phyloP scores from a whole-genome alignment of 2,329 filamentous ascomycete genomes.

The Neopestalotiopsis sp. region DNA sequence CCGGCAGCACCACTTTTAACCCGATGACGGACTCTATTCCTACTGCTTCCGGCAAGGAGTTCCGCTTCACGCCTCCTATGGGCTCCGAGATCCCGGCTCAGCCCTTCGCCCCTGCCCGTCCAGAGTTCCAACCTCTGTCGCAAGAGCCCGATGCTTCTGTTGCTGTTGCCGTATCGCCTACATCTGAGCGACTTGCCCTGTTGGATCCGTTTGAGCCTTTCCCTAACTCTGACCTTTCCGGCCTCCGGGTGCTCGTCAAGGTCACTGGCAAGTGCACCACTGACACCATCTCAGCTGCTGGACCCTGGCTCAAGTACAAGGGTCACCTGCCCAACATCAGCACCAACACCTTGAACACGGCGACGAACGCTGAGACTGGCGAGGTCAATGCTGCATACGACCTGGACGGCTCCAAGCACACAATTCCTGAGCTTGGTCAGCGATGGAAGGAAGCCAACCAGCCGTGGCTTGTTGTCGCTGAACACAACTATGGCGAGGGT shows the following conservation, averaged over 20 bases:
- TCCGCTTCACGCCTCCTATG: slow-evolving; percentile 82
- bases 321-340: slow-evolving; percentile 97
- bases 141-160: slow-evolving; percentile 74
- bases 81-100: slow-evolving; percentile 67
- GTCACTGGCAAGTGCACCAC: slow-evolving; percentile 98
- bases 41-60: slow-evolving; percentile 79
- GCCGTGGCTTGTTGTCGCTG: slow-evolving; percentile 92
- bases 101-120: slow-evolving; percentile 75
- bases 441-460: slow-evolving; percentile 78
- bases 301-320: slow-evolving; percentile 99
- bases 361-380: slow-evolving; percentile 87
- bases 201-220: slow-evolving; percentile 91
- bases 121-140: slow-evolving; percentile 70
- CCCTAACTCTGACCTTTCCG: slow-evolving; percentile 74
- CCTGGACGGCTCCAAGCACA: slow-evolving; percentile 72
- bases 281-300: slow-evolving; percentile 96
- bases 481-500: slow-evolving; percentile 97
- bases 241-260: slow-evolving; percentile 90
- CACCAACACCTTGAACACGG: slow-evolving; percentile 96
- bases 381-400: slow-evolving; percentile 95
- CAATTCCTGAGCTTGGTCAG: slow-evolving; percentile 86
- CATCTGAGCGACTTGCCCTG: slow-evolving; percentile 87
- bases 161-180: slow-evolving; percentile 79
- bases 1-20: slow-evolving; percentile 93
- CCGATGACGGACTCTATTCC: slow-evolving; percentile 85